Evolutionary conservation across 225 moss, liverwort and hornwort genomes (phyloP).

Genomic region (Climacium dendroides): DNA sequence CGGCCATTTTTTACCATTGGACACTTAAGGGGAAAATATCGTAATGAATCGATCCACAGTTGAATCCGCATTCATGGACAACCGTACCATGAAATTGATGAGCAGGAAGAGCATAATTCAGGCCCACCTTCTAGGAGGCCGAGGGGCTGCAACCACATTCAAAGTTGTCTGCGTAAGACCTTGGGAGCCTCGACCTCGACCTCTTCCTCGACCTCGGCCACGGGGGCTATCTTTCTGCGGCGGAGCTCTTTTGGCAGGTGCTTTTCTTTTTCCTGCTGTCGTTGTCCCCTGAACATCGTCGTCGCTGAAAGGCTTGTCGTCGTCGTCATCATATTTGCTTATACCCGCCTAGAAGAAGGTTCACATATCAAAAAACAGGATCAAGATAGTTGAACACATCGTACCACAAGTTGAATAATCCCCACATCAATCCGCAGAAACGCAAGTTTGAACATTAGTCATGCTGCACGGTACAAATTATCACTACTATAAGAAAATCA

Average conservation of each 20-base stretch:
- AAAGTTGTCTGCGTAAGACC: constrained; percentile 49
- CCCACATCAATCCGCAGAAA: neutral
- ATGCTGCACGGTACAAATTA: neutral
- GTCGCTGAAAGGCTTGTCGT: constrained; percentile 28
- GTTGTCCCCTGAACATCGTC: constrained; percentile 11
- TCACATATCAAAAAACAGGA: neutral
- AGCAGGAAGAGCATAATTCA: neutral
- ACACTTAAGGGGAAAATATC: neutral
- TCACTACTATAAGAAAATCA: neutral
- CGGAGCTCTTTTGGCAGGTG: constrained; percentile 18
- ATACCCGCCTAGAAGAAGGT: constrained; percentile 8
- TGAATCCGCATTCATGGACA: neutral
- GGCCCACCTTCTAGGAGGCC: constrained; percentile 33
- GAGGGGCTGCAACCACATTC: constrained; percentile 31
- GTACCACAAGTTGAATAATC: neutral
- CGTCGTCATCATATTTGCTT: constrained; percentile 8
- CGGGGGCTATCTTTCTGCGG: constrained; percentile 6
- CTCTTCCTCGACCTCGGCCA: constrained; percentile 49
- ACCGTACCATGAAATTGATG: neutral
- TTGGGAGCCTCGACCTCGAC: constrained; percentile 30
- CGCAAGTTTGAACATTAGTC: neutral
- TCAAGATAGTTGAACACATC: neutral
- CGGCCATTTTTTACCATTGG: neutral
- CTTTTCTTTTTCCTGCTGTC: constrained; percentile 20
- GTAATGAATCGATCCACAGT: neutral